These are phyloP conservation scores for Shiraia bambusicola DNA, from an alignment of 2,329 filamentous ascomycete species.

Conservation along the genomic window DNA sequence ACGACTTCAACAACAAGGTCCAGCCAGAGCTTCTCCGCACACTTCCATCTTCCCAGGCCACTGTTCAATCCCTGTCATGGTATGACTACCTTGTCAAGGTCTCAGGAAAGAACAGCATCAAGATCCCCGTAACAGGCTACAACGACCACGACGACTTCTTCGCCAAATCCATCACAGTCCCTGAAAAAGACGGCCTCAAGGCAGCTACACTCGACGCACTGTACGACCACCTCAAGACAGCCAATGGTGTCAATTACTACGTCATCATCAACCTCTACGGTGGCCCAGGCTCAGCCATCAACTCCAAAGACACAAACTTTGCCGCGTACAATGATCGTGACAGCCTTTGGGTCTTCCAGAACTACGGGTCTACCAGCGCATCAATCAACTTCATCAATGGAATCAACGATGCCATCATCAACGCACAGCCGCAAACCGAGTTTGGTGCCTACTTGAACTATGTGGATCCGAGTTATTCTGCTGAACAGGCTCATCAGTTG, in stretches of 20 bases:
- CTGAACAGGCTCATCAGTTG: slow-evolving; percentile 51
- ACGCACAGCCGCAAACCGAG: slow-evolving; percentile 39
- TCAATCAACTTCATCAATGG: slow-evolving; percentile 45
- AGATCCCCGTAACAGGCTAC: slow-evolving; percentile 37
- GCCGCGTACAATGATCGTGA: slow-evolving; percentile 42
- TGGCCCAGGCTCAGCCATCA: slow-evolving; percentile 40
- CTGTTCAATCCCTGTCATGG: slow-evolving; percentile 35
- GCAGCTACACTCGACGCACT: slow-evolving; percentile 28
- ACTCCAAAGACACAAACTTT: slow-evolving; percentile 35
- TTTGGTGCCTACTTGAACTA: slow-evolving; percentile 59
- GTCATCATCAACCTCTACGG: slow-evolving; percentile 45
- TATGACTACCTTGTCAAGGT: slow-evolving; percentile 49
- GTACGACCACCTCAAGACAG: slow-evolving; percentile 36
- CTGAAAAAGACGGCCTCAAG: slow-evolving; percentile 36
- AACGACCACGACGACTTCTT: slow-evolving; percentile 45
- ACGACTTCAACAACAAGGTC: slow-evolving; percentile 43
- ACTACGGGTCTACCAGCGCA: slow-evolving; percentile 32
- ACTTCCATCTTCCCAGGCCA: slow-evolving; percentile 30
- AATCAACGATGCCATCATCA: slow-evolving; percentile 45
- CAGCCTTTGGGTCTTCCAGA: slow-evolving; percentile 43
- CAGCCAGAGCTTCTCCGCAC: slow-evolving; percentile 44
- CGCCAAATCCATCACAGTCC: slow-evolving; percentile 46
- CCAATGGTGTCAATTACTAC: slow-evolving; percentile 30
- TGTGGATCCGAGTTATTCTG: slow-evolving; percentile 52
- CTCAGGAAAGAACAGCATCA: slow-evolving; percentile 31